Conservation (phyloP, 805 yeast species). For the Sugiyamaella floridensis region DNA sequence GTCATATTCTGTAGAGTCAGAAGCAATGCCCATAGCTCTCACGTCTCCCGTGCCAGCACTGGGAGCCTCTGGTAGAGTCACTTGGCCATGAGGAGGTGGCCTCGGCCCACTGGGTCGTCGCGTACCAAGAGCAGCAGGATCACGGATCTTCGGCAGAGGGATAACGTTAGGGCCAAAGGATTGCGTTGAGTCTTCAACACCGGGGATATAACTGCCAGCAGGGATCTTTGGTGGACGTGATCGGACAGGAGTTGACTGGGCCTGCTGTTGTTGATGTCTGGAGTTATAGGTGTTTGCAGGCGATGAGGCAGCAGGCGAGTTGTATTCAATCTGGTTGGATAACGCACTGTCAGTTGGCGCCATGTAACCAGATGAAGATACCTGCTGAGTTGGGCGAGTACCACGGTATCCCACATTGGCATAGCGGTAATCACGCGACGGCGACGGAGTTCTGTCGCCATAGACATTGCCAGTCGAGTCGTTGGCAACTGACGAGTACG, state of each 20-base stretch:
- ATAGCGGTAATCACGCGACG: slow-evolving; percentile 13
- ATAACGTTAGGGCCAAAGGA: slow-evolving; percentile 27
- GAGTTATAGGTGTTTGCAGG: neutral
- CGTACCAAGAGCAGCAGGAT: slow-evolving; percentile 4
- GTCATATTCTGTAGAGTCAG: neutral
- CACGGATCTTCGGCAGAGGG: slow-evolving; percentile 24
- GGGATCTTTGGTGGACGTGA: slow-evolving; percentile 15
- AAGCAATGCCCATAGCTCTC: neutral
- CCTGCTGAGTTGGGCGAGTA: slow-evolving; percentile 3
- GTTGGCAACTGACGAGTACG: slow-evolving; percentile 3
- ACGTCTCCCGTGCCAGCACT: neutral
- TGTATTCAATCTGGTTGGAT: slow-evolving; percentile 2
- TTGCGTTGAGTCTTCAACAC: slow-evolving; percentile 12
- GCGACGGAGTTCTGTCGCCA: slow-evolving; percentile 12
- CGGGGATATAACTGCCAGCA: slow-evolving; percentile 28
- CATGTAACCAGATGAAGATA: neutral
- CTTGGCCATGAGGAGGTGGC: slow-evolving; percentile 3
- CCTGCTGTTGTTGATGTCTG: no score
- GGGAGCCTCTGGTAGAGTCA: neutral
- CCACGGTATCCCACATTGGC: neutral
- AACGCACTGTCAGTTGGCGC: neutral
- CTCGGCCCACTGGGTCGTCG: slow-evolving; percentile 13
- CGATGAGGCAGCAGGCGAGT: neutral
- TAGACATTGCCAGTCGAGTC: slow-evolving; percentile 3
- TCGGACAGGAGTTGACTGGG: neutral